A percentile compares a stretch with the other conserved stretches of the same genome.
Conservation (phyloP, 306 rosid genomes). For the Quercus aquifolioides region DNA sequence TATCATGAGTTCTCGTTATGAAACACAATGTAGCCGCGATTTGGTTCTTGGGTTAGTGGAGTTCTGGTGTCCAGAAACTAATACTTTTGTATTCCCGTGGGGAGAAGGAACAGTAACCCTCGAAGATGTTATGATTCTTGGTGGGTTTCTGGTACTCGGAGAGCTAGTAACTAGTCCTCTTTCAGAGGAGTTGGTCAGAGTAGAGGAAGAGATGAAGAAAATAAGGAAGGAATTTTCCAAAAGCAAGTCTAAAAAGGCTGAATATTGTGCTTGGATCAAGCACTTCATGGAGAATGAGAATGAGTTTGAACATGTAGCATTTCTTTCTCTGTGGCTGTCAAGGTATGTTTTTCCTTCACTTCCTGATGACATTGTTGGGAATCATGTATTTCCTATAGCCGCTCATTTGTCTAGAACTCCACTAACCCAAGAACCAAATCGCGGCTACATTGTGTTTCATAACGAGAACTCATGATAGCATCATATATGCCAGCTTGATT, state of each 20-base stretch:
- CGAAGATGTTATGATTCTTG: constrained; percentile 45
- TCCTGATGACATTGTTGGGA: neutral
- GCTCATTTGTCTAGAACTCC: constrained; percentile 27
- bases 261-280: neutral
- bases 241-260: neutral
- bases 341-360: neutral
- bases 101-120: constrained; percentile 43
- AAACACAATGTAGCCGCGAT: too few species aligned
- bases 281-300: neutral
- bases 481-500: constrained; percentile 37
- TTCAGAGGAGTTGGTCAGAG: constrained; percentile 3
- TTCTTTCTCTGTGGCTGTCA: neutral
- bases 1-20: too few species aligned
- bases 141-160: neutral
- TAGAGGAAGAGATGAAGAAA: neutral
- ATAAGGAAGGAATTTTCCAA: too few species aligned
- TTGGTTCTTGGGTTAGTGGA: too few species aligned
- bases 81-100: too few species aligned
- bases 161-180: neutral
- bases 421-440: constrained; percentile 26
- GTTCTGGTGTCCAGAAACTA: too few species aligned
- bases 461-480: constrained; percentile 33
- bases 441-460: neutral
- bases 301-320: neutral
- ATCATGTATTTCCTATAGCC: neutral